Base-by-base conservation (phyloP, 1,284 basidiomycete genomes). In the Xerocomus amazonicus region DNA sequence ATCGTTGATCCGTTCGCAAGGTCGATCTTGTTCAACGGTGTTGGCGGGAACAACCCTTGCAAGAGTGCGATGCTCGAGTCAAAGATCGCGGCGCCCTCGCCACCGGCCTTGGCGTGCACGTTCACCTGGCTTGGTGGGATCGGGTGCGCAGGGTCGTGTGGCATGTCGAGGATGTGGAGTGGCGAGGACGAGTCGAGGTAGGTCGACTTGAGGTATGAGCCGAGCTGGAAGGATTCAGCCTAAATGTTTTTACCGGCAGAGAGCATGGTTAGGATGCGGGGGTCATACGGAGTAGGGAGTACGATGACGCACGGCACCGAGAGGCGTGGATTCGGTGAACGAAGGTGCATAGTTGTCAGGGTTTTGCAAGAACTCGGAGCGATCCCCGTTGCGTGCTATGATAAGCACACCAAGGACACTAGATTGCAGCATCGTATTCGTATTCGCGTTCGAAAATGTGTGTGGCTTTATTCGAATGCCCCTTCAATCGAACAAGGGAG, bases 21-120 rank as follows among this genome's bases (percentile, higher is more conserved):
- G 43, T 76, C 71, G 52, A 85, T 83, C 61, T 76, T 81, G 73
- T 87, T 83, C 44, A 75, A 74, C 28, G 73, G 69, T 52, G 77
- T 87, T 5, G 88, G 87, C 8, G 89, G 87, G 76, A 83, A 91
- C 50, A 90, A 70, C 4, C 87, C 89, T 62, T 92, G 90, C 37
- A 90, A 71, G 41, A 87, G 70, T 3, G 87, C 84, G 45, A 85
- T 84, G 23, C 83, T 77, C 17, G 85, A 85, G 70, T 92, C 89
- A 68, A 92, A 89, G 57, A 92, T 89, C n/a, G 87, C 83, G 13
- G 82, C 76, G 41, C 89, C 88, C 66, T 92, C 90, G 27, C 83
- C 87, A 40, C 88, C 90, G 41, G 83, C 83, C 70, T 92, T 91
- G 56, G 87, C 86, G 49, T 83, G 83, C 43, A 87, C 80, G 59